phyloP scores from a whole-genome alignment of 1,284 basidiomycete genomes.

The Papiliotrema terrestris region DNA sequence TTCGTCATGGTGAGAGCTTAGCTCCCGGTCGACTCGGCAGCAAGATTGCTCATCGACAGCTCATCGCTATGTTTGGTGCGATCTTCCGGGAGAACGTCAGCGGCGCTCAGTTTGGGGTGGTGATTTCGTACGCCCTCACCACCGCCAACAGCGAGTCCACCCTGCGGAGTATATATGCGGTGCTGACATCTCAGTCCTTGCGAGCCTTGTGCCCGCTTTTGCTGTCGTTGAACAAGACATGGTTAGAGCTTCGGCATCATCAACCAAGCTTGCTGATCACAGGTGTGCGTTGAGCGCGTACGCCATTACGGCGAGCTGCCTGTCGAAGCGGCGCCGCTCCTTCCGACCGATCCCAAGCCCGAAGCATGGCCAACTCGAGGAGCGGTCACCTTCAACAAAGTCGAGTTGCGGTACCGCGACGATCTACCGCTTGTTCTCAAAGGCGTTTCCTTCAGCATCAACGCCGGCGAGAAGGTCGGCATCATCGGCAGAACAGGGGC shows the following conservation, averaged over 20 bases:
- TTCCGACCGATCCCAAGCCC: slow-evolving; percentile 15
- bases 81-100: slow-evolving; percentile 32
- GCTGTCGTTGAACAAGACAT: slow-evolving; percentile 34
- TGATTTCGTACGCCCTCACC: slow-evolving; percentile 37
- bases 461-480: slow-evolving; percentile 54
- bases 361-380: slow-evolving; percentile 39
- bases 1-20: slow-evolving; percentile 23
- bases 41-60: slow-evolving; percentile 17
- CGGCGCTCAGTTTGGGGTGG: slow-evolving; percentile 39
- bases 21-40: too few species aligned
- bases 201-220: slow-evolving; percentile 17
- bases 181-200: slow-evolving; percentile 13
- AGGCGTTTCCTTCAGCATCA: slow-evolving; percentile 31
- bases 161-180: neutral
- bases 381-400: slow-evolving; percentile 39
- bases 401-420: slow-evolving; percentile 40
- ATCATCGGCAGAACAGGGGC: slow-evolving; percentile 70
- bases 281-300: slow-evolving; percentile 39
- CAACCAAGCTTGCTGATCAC: too few species aligned
- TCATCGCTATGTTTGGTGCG: slow-evolving; percentile 38
- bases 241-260: too few species aligned
- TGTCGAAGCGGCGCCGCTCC: slow-evolving; percentile 18
- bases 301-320: slow-evolving; percentile 30
- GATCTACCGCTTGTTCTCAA: slow-evolving; percentile 44
- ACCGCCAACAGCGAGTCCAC: slow-evolving; percentile 14